Percentiles rank a stretch among this genome's conserved stretches.
Conservation (phyloP, 2,329 filamentous ascomycete genomes). For the Xylogone sp. region DNA sequence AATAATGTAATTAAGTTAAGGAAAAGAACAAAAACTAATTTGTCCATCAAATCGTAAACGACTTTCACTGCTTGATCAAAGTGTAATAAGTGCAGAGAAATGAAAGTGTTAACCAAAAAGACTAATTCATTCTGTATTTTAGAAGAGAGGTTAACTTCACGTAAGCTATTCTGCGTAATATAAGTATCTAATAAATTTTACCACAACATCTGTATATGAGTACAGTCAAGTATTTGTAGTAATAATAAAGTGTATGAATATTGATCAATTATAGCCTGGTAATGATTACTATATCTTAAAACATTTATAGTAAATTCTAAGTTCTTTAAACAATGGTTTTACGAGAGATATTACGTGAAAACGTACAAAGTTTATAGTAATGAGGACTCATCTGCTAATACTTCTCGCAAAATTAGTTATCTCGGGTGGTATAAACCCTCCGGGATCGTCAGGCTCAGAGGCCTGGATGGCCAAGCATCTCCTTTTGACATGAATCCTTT, state of each 20-base stretch:
- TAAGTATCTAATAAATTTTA: constrained; percentile 85
- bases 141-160: constrained; percentile 87
- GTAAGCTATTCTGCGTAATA: constrained; percentile 77
- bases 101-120: constrained; percentile 51
- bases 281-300: constrained; percentile 66
- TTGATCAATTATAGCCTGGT: constrained; percentile 36
- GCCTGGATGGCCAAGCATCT: constrained; percentile 38
- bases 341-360: constrained; percentile 94
- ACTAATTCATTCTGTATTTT: constrained; percentile 80
- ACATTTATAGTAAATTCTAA: constrained; percentile 96
- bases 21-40: constrained; percentile 90
- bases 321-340: constrained; percentile 95
- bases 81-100: constrained; percentile 69
- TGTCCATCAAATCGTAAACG: constrained; percentile 95
- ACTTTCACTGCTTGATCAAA: constrained; percentile 82
- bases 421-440: constrained; percentile 48
- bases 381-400: constrained; percentile 79
- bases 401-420: constrained; percentile 77
- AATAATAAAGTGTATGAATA: constrained; percentile 36
- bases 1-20: constrained; percentile 51
- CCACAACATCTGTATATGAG: constrained; percentile 77
- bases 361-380: constrained; percentile 87
- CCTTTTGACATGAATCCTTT: constrained; percentile 45
- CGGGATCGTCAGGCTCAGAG: constrained; percentile 41
- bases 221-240: constrained; percentile 25